Percentiles rank a stretch among this genome's conserved stretches.
These are phyloP conservation scores for Auricularia sp. DNA, from an alignment of 768 basidiomycete species.

Conservation along the genomic window DNA sequence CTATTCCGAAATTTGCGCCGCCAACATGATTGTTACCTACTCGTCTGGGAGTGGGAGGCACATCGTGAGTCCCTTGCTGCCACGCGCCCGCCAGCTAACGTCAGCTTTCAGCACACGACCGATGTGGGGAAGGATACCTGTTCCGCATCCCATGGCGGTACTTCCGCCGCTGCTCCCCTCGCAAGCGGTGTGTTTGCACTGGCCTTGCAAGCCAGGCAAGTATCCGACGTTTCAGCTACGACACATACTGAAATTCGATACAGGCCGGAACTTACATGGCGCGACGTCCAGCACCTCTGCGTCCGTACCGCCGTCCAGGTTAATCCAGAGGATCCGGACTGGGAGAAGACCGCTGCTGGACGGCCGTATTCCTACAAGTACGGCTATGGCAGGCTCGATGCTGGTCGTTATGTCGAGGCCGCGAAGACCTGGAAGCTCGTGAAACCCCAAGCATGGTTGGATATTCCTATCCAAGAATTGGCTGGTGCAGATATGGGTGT, in stretches of 20 bases:
- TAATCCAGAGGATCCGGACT: conserved; percentile 86
- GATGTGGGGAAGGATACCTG: conserved; percentile 83
- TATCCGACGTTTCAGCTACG: background rate
- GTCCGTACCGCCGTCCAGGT: conserved; percentile 66
- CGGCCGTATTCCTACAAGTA: conserved; percentile 82
- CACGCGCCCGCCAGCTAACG: background rate
- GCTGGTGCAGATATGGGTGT: conserved; percentile 48
- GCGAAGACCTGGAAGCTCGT: conserved; percentile 78
- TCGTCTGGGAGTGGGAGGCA: conserved; percentile 89
- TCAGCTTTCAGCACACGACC: conserved; percentile 68
- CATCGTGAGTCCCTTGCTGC: conserved; percentile 52
- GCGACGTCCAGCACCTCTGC: conserved; percentile 87
- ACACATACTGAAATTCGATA: conserved; percentile 4
- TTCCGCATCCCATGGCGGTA: conserved; percentile 80
- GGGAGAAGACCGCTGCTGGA: conserved; percentile 72
- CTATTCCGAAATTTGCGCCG: conserved; percentile 96
- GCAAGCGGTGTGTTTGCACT: conserved; percentile 91
- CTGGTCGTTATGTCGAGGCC: conserved; percentile 66
- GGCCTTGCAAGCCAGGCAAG: conserved; percentile 75
- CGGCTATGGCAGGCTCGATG: conserved; percentile 86
- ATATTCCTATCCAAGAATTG: conserved; percentile 61
- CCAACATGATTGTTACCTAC: conserved; percentile 93
- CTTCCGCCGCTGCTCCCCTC: conserved; percentile 95
- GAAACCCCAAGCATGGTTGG: conserved; percentile 89
- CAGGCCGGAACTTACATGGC: conserved; percentile 92